A percentile compares a stretch with the other conserved stretches of the same genome.
These are phyloP conservation scores for Plasmodium gonderi DNA, from an alignment of 169 alveolate species.

Conservation along the genomic window DNA sequence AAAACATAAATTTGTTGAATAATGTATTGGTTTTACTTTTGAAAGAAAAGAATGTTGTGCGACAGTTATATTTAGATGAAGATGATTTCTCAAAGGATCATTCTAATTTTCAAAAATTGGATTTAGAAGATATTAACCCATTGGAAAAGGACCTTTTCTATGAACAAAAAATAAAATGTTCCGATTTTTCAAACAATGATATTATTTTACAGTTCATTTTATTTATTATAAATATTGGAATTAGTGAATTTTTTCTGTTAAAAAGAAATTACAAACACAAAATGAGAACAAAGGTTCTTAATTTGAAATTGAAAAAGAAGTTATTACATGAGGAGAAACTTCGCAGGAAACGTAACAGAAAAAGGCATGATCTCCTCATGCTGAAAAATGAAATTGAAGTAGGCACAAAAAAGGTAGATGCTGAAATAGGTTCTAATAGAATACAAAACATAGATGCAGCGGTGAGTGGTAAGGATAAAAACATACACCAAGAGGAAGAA, in stretches of 20 bases:
- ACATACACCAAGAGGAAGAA: not conserved
- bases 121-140: no score
- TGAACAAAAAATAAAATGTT: conserved; percentile 27
- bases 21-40: not conserved
- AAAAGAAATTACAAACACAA: conserved; percentile 33
- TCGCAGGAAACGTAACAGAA: not conserved
- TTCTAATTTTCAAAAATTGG: no score
- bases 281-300: conserved; percentile 10
- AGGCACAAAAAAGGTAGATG: no score
- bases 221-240: conserved; percentile 27
- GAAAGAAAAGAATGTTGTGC: not conserved
- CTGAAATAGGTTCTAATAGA: no score
- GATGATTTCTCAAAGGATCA: no score
- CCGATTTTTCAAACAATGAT: conserved; percentile 47
- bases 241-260: conserved; percentile 21
- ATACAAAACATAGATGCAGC: no score
- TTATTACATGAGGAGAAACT: not conserved
- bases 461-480: no score
- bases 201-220: conserved; percentile 51
- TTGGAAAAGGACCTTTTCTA: conserved; percentile 58
- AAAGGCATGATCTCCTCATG: not conserved
- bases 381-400: not conserved
- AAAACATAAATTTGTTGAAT: conserved; percentile 18
- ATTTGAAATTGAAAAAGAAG: conserved; percentile 17
- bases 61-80: not conserved